Conservation (phyloP, 164 flowering plant genomes). For the Tinospora cordifolia region DNA sequence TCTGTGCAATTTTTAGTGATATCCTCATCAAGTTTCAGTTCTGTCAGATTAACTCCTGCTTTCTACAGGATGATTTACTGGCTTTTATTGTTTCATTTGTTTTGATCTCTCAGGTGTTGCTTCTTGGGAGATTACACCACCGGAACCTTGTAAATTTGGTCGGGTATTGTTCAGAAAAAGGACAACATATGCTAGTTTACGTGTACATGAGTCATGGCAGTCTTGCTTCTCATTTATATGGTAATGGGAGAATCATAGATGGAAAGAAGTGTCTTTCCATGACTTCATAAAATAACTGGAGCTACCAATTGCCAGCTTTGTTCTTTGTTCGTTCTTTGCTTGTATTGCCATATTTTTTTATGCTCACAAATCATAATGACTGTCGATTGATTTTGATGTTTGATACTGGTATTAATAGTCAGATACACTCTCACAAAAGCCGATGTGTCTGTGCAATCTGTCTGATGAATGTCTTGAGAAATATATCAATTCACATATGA, state of each 20-base stretch:
- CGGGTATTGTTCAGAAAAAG: constrained; percentile 94
- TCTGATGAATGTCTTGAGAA: no score
- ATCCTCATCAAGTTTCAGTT: neutral
- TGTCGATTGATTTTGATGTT: no score
- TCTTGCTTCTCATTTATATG: constrained; percentile 85
- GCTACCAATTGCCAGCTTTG: no score
- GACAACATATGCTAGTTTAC: constrained; percentile 84
- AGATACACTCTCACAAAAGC: no score
- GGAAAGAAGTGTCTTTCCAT: neutral
- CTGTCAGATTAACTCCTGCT: neutral
- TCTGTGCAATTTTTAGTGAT: neutral
- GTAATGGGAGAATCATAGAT: constrained; percentile 31
- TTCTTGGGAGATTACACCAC: constrained; percentile 91
- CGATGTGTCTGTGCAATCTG: no score
- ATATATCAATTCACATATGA: no score
- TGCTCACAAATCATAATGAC: no score
- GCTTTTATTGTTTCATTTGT: constrained; percentile 3
- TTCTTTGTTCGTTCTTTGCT: no score
- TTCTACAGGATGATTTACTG: neutral
- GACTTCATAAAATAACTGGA: no score
- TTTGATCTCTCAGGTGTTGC: constrained; percentile 49
- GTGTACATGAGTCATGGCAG: constrained; percentile 93
- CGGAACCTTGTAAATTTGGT: constrained; percentile 95
- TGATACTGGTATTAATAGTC: no score
- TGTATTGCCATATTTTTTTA: no score